Evolutionary conservation across 352 stramenopile genomes (phyloP).

Genomic region (Phytophthora quininea): DNA sequence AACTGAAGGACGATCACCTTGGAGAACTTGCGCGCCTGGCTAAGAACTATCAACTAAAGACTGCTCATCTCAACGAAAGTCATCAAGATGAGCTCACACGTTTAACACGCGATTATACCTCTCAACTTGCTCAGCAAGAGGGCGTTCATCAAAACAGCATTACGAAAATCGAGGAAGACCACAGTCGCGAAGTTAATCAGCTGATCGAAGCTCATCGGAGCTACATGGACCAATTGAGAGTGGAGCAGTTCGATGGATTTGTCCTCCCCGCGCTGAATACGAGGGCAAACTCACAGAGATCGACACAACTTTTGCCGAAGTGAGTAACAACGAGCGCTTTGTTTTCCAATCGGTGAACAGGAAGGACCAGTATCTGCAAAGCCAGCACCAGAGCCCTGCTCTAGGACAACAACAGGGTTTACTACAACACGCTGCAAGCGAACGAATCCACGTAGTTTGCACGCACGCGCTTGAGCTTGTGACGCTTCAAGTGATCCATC

Average conservation of each 20-base stretch:
- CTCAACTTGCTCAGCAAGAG: conserved; percentile 1
- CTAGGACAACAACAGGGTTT: conserved; percentile 3
- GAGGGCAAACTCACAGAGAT: conserved; percentile 11
- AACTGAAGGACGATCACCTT: conserved; percentile 6
- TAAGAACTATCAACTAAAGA: conserved; percentile 7
- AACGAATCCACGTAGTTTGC: conserved; percentile 23
- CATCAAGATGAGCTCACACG: no score
- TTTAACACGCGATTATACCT: neutral
- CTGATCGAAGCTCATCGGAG: conserved; percentile 13
- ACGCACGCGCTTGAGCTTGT: conserved; percentile 24
- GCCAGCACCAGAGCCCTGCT: conserved; percentile 3
- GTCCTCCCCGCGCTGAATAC: conserved; percentile 12
- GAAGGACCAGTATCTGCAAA: conserved; percentile 5
- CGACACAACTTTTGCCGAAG: neutral
- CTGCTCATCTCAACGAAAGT: neutral
- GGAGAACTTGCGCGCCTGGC: conserved; percentile 6
- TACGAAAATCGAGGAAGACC: neutral
- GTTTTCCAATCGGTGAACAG: neutral
- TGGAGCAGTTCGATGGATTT: conserved; percentile 18
- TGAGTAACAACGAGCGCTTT: conserved; percentile 4
- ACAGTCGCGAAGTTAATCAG: conserved; percentile 11
- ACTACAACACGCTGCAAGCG: conserved; percentile 17
- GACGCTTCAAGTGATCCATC: conserved; percentile 14
- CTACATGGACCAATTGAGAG: conserved; percentile 7
- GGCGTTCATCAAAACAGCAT: conserved; percentile 1